Conservation (phyloP, 2,329 filamentous ascomycete species). For the Stagonosporopsis rhizophila region DNA sequence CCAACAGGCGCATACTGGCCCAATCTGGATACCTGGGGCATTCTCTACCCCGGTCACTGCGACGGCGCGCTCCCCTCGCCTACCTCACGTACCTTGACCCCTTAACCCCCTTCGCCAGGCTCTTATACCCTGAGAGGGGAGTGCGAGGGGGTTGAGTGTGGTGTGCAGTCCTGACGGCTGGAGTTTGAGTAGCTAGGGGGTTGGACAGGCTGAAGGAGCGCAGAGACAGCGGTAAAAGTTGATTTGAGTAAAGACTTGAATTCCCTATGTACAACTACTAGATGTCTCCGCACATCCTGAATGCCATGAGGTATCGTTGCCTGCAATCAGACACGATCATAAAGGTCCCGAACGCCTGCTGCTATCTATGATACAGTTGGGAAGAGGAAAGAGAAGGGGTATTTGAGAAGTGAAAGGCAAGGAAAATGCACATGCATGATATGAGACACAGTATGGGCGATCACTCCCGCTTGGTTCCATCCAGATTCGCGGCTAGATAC, state of each 20-base stretch:
- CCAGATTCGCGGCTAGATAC: background rate
- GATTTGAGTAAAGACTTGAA: constrained; percentile 2
- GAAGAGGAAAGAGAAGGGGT: constrained; percentile 20
- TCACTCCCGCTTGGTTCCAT: background rate
- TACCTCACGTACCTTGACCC: background rate
- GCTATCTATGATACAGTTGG: constrained; percentile 17
- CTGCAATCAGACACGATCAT: background rate
- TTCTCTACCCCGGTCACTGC: constrained; percentile 53
- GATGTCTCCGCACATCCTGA: constrained; percentile 6
- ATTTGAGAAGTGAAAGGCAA: constrained; percentile 22
- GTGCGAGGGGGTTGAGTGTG: constrained; percentile 22
- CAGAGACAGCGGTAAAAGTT: background rate
- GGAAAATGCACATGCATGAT: constrained; percentile 9
- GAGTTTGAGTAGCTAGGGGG: too few relatives aligned
- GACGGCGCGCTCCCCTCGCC: constrained; percentile 42
- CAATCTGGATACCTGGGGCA: constrained; percentile 38
- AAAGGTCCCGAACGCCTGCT: constrained; percentile 15
- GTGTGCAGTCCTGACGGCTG: constrained; percentile 22
- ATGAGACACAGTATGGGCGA: background rate
- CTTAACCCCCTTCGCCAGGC: background rate
- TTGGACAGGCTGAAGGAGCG: too few relatives aligned
- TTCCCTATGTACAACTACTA: constrained; percentile 20
- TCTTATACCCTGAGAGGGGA: constrained; percentile 10
- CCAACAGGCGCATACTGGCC: background rate
- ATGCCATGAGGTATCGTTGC: constrained; percentile 12